Evolutionary conservation across 2,329 filamentous ascomycete genomes (phyloP).

Genomic region (Sphaerulina populicola): DNA sequence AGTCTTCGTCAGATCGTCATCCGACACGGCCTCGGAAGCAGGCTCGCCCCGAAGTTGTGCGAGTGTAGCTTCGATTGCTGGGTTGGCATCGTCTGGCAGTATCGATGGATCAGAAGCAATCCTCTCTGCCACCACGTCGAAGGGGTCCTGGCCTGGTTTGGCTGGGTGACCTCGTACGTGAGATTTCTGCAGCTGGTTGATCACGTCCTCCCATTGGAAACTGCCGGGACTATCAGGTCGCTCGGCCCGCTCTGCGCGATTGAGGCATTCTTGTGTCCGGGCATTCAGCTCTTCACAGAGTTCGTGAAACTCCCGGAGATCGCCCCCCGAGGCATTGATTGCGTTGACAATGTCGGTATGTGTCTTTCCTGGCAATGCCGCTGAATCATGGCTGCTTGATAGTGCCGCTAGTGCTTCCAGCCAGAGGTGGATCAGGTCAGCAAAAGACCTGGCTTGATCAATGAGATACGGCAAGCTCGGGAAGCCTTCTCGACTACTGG

Average conservation of each 20-base stretch:
- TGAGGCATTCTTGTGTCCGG: conserved; percentile 44
- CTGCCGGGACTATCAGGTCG: conserved; percentile 42
- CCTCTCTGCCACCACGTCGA: conserved; percentile 23
- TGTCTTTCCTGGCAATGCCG: conserved; percentile 18
- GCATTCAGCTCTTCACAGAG: conserved; percentile 42
- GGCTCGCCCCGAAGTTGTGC: conserved; percentile 17
- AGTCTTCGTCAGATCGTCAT: conserved; percentile 21
- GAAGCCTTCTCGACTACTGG: conserved; percentile 79
- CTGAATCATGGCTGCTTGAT: conserved; percentile 15
- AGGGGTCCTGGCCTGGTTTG: conserved; percentile 18
- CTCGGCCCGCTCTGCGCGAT: conserved; percentile 46
- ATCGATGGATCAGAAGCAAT: conserved; percentile 27
- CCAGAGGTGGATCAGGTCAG: conserved; percentile 75
- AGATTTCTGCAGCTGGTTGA: conserved; percentile 37
- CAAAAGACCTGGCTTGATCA: conserved; percentile 77
- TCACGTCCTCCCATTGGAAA: conserved; percentile 47
- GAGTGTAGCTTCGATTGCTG: conserved; percentile 25
- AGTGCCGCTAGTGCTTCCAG: conserved; percentile 45
- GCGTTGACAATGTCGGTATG: conserved; percentile 31
- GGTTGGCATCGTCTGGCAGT: conserved; percentile 22
- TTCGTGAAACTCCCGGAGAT: conserved; percentile 44
- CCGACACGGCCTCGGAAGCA: conserved; percentile 5
- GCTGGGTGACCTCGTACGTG: conserved; percentile 24
- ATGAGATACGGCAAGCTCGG: conserved; percentile 88
- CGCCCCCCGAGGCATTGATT: conserved; percentile 35